A percentile compares a stretch with the other conserved stretches of the same genome.
phyloP scores from a whole-genome alignment of 2,329 filamentous ascomycete genomes.

The Fusarium irregulare region DNA sequence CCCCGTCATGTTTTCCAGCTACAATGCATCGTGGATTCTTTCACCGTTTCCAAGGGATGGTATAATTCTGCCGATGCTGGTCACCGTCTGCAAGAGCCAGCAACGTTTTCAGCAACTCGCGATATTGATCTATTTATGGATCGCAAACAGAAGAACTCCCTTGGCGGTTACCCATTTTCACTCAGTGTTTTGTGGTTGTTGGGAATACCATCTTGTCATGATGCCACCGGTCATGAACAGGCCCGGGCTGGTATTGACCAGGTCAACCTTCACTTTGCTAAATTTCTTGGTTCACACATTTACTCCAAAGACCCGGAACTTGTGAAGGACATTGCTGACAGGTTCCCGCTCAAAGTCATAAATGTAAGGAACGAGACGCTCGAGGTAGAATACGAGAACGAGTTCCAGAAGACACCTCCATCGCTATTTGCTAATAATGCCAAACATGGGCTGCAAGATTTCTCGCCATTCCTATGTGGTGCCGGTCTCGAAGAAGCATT shows the following conservation, averaged over 20 bases:
- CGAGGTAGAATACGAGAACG: slow-evolving; percentile 2
- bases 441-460: slow-evolving; percentile 58
- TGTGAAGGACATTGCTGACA: too few relatives aligned
- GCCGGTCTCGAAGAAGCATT: slow-evolving; percentile 58
- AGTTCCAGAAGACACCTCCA: not conserved
- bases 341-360: too few relatives aligned
- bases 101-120: slow-evolving; percentile 52
- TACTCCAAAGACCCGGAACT: not conserved
- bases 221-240: not conserved
- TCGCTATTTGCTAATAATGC: not conserved
- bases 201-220: not conserved
- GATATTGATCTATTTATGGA: slow-evolving; percentile 60
- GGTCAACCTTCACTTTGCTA: not conserved
- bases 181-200: too few relatives aligned
- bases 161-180: slow-evolving; percentile 13
- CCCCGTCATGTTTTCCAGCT: slow-evolving; percentile 63
- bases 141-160: slow-evolving; percentile 46
- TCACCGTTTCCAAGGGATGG: slow-evolving; percentile 59
- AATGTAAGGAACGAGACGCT: not conserved
- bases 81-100: slow-evolving; percentile 52
- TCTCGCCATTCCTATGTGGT: slow-evolving; percentile 62
- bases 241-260: too few relatives aligned
- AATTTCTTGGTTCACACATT: not conserved
- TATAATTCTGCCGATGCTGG: slow-evolving; percentile 46
- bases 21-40: slow-evolving; percentile 62